phyloP scores from a whole-genome alignment of 768 basidiomycete genomes.

The Suillus luteus region DNA sequence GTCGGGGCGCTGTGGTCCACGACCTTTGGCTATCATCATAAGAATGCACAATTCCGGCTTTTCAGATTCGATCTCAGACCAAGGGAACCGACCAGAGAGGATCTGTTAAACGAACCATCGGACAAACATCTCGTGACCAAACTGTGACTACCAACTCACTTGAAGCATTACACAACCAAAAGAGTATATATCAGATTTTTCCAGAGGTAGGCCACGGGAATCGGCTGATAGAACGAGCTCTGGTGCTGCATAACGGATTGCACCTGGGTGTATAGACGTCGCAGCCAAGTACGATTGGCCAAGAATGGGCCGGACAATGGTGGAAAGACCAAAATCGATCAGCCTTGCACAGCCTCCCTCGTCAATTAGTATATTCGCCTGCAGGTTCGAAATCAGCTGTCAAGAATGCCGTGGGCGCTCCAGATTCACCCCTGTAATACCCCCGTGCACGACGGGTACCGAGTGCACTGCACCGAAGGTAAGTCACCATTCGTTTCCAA shows the following conservation, averaged over 20 bases:
- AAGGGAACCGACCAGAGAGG: conserved; percentile 2
- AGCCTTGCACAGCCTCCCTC: neutral
- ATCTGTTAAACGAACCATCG: neutral
- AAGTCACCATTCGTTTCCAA: neutral
- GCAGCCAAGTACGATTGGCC: neutral
- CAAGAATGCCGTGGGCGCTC: neutral
- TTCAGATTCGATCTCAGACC: neutral
- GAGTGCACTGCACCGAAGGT: neutral
- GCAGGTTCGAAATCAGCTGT: neutral
- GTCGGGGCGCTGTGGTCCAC: neutral
- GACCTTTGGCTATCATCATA: neutral
- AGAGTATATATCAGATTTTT: conserved; percentile 6
- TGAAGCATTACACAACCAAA: conserved; percentile 2
- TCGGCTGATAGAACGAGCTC: neutral
- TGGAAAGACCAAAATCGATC: neutral
- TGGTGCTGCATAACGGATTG: conserved; percentile 5
- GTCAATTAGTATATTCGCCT: neutral
- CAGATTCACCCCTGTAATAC: neutral
- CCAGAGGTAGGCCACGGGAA: neutral
- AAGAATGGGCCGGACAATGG: neutral
- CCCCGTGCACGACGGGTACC: neutral
- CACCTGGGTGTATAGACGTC: neutral
- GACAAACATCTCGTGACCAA: neutral
- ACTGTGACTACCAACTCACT: neutral
- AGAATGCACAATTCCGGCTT: neutral